These are phyloP conservation scores for Syzygium aqueum DNA, from an alignment of 345 rosid species.

Conservation along the genomic window DNA sequence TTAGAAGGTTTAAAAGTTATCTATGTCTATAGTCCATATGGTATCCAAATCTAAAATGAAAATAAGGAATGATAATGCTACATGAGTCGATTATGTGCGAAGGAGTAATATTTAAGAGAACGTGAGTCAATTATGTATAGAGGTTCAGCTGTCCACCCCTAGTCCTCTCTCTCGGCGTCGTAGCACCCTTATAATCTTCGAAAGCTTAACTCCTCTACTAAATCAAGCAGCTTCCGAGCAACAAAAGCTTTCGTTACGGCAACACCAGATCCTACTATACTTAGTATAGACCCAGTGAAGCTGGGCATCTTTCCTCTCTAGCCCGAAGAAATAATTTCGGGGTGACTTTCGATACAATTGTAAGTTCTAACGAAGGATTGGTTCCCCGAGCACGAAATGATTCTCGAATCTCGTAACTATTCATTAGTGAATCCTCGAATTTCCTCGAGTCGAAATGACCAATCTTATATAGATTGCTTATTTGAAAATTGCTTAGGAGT, in stretches of 20 bases:
- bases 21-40: not conserved
- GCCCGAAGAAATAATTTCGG: not conserved
- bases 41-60: not conserved
- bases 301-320: not conserved
- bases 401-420: not conserved
- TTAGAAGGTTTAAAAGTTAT: not conserved
- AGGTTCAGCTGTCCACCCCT: not conserved
- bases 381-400: not conserved
- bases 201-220: not conserved
- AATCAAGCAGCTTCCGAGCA: not conserved
- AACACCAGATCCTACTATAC: no score
- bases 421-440: not conserved
- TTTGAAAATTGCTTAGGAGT: not conserved
- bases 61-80: not conserved
- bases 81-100: not conserved
- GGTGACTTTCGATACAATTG: not conserved
- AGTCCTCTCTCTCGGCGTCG: no score
- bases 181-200: not conserved
- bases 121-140: not conserved
- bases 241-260: not conserved
- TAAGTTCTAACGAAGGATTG: not conserved
- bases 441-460: not conserved
- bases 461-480: not conserved
- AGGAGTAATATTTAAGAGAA: not conserved
- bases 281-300: not conserved